Evolutionary conservation across 306 rosid species (phyloP).

Genomic region (Inga oerstediana): DNA sequence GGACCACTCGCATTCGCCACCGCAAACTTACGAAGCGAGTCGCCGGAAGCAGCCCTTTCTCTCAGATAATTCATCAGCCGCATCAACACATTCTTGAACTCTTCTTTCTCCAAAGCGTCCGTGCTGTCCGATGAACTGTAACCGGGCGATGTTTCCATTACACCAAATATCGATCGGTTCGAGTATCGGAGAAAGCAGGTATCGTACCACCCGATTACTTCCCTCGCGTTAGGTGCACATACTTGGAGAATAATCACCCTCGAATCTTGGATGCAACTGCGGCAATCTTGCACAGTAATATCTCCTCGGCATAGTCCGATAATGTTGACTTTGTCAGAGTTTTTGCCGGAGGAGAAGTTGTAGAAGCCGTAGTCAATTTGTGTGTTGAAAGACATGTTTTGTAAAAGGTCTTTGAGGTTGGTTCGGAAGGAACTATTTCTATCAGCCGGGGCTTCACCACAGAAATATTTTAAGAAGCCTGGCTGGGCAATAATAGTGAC

Average conservation of each 20-base stretch:
- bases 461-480: neutral
- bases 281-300: neutral
- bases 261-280: neutral
- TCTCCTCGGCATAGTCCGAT: slow-evolving; percentile 38
- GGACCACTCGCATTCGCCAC: neutral
- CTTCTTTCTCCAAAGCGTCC: neutral
- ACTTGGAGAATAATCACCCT: too few relatives aligned
- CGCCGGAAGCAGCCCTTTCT: slow-evolving; percentile 23
- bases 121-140: neutral
- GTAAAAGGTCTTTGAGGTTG: neutral
- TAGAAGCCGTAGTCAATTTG: slow-evolving; percentile 20
- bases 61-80: neutral
- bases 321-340: slow-evolving; percentile 20
- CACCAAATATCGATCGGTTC: neutral
- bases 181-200: neutral
- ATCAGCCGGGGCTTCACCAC: neutral
- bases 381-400: neutral
- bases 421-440: neutral
- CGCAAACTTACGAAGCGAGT: slow-evolving; percentile 31
- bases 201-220: neutral
- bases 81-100: neutral
- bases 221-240: too few relatives aligned
- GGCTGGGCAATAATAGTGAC: neutral
- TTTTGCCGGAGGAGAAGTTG: slow-evolving; percentile 20
- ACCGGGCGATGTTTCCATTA: neutral